Evolutionary conservation across 2,329 filamentous ascomycete species (phyloP).

Genomic region (Ambrosiella xylebori): DNA sequence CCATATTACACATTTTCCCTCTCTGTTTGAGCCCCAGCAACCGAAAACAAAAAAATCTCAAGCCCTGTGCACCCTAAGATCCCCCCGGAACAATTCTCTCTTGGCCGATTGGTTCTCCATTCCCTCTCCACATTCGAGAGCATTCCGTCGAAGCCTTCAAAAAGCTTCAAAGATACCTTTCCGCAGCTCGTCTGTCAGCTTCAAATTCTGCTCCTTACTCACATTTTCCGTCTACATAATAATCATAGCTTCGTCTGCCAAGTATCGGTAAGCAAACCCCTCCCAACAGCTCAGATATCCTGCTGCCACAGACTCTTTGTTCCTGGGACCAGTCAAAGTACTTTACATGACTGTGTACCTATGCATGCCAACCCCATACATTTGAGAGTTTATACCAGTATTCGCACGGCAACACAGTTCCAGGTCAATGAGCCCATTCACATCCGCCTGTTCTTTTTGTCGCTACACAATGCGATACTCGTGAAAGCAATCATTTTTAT

Average conservation of each 20-base stretch:
- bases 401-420: neutral
- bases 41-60: neutral
- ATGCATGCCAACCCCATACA: neutral
- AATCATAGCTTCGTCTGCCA: too few species aligned
- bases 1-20: neutral
- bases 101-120: neutral
- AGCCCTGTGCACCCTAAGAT: neutral
- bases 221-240: too few species aligned
- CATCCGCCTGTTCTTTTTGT: neutral
- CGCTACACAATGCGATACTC: neutral
- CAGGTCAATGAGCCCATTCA: neutral
- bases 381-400: neutral
- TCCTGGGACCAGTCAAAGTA: too few species aligned
- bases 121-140: neutral
- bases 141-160: neutral
- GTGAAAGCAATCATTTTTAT: too few species aligned
- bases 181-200: too few species aligned
- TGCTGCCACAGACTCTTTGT: too few species aligned
- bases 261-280: too few species aligned
- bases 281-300: too few species aligned
- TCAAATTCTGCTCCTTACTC: too few species aligned
- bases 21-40: neutral
- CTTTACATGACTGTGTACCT: too few species aligned
- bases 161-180: neutral
- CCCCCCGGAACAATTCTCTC: neutral